phyloP scores from a whole-genome alignment of 352 stramenopile species.

The Pythium pyrilobum region DNA sequence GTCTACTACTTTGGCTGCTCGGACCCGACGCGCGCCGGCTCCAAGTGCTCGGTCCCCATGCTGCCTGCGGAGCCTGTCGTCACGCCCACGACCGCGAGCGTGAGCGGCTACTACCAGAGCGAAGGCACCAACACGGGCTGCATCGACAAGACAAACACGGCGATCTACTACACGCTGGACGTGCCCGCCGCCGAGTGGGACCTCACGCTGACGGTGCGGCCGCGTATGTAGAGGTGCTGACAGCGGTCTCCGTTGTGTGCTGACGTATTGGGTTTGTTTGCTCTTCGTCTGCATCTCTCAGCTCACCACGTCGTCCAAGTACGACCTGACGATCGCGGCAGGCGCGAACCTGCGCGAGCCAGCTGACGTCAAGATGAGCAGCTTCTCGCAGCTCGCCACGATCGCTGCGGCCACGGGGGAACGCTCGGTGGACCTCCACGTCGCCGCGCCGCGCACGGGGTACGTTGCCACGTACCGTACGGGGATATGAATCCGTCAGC shows the following conservation, averaged over 20 bases:
- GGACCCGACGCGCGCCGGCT: constrained; percentile 7
- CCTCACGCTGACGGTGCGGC: constrained; percentile 17
- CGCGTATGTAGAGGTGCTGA: no score
- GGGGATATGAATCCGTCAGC: no score
- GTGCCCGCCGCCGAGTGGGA: constrained; percentile 16
- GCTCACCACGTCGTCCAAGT: constrained; percentile 11
- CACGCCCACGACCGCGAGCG: background rate
- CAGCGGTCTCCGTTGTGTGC: no score
- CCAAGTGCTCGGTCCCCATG: constrained; percentile 6
- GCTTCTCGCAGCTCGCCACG: background rate
- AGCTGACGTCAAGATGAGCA: background rate
- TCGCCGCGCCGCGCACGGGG: constrained; percentile 9
- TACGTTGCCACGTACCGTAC: no score
- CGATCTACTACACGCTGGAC: constrained; percentile 17
- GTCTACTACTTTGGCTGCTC: constrained; percentile 24
- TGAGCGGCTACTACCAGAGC: constrained; percentile 3
- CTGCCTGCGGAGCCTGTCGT: background rate
- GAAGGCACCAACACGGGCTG: constrained; percentile 10
- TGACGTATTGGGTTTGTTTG: background rate
- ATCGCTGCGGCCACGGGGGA: background rate
- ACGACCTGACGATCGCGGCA: constrained; percentile 11
- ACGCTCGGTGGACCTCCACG: constrained; percentile 9
- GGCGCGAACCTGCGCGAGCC: constrained; percentile 9
- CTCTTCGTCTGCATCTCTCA: background rate
- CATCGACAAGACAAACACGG: constrained; percentile 4